These are phyloP conservation scores for Lactifluus subvellereus DNA, from an alignment of 768 basidiomycete genomes.

Conservation along the genomic window DNA sequence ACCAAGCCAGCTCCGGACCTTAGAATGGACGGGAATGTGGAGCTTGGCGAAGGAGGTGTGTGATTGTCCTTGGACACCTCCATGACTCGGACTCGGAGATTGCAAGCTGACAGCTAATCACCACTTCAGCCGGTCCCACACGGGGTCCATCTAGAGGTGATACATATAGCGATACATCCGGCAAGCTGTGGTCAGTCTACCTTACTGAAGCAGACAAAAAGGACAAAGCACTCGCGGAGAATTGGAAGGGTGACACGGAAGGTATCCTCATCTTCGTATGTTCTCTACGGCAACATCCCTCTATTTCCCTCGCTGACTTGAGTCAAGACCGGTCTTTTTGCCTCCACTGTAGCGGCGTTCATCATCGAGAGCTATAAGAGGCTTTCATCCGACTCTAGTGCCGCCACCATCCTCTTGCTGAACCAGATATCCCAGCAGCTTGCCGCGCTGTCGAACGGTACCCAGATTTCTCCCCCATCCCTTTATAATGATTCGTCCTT, in stretches of 20 bases:
- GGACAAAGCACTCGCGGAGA: slow-evolving; percentile 3
- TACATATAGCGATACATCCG: background rate
- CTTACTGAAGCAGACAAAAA: slow-evolving; percentile 6
- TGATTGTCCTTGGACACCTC: background rate
- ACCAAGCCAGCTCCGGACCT: no score
- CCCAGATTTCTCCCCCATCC: background rate
- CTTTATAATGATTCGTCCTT: background rate
- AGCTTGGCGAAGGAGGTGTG: background rate
- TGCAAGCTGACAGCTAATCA: background rate
- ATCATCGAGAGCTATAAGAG: slow-evolving; percentile 15
- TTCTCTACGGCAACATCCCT: background rate
- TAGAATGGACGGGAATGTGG: background rate
- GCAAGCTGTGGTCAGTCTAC: slow-evolving; percentile 8
- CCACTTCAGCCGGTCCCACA: background rate
- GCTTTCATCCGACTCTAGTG: slow-evolving; percentile 1
- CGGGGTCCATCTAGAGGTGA: background rate
- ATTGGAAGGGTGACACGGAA: slow-evolving; percentile 11
- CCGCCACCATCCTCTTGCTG: background rate
- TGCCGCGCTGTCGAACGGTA: background rate
- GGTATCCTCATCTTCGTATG: slow-evolving; percentile 11
- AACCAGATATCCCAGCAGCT: slow-evolving; percentile 17
- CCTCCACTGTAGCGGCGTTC: slow-evolving; percentile 16
- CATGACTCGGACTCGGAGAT: background rate
- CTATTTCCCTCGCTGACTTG: background rate
- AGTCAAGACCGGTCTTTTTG: slow-evolving; percentile 17